These are phyloP conservation scores for Eimeria necatrix DNA, from an alignment of 169 alveolate genomes.

Conservation along the genomic window DNA sequence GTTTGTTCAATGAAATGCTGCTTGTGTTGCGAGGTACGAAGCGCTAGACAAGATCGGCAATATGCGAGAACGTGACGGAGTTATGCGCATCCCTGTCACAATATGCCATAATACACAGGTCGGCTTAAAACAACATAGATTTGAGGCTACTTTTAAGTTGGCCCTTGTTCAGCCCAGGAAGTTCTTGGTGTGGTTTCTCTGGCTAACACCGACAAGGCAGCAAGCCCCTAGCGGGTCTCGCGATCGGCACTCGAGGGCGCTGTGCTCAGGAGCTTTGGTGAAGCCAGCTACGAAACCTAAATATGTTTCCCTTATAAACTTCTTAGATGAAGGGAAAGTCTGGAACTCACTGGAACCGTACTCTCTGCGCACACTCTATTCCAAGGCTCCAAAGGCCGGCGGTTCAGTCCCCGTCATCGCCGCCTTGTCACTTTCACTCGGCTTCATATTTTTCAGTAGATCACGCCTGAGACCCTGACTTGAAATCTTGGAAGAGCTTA, in stretches of 20 bases:
- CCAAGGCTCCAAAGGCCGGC: slow-evolving; percentile 52
- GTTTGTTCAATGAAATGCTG: background rate
- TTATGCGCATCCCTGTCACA: background rate
- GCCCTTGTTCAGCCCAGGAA: background rate
- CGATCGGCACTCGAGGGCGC: slow-evolving; percentile 59
- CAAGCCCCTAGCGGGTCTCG: slow-evolving; percentile 71
- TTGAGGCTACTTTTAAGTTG: background rate
- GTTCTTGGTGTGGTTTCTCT: background rate
- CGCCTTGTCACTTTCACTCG: background rate
- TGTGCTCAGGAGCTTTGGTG: background rate
- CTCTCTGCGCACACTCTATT: background rate
- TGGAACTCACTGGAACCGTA: background rate
- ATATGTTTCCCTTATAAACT: no score
- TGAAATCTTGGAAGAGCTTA: no score
- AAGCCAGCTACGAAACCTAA: background rate
- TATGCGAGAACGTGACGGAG: slow-evolving; percentile 2
- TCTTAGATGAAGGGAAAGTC: background rate
- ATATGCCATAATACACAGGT: background rate
- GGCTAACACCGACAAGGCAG: background rate
- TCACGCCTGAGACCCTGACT: no score
- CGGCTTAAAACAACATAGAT: background rate
- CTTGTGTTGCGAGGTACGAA: background rate
- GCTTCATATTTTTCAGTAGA: no score
- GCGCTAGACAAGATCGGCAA: background rate
- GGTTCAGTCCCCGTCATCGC: slow-evolving; percentile 63